Percentiles rank a stretch among this genome's conserved stretches.
Conservation (phyloP, 2,329 filamentous ascomycete species). For the Colletotrichum liaoningense region DNA sequence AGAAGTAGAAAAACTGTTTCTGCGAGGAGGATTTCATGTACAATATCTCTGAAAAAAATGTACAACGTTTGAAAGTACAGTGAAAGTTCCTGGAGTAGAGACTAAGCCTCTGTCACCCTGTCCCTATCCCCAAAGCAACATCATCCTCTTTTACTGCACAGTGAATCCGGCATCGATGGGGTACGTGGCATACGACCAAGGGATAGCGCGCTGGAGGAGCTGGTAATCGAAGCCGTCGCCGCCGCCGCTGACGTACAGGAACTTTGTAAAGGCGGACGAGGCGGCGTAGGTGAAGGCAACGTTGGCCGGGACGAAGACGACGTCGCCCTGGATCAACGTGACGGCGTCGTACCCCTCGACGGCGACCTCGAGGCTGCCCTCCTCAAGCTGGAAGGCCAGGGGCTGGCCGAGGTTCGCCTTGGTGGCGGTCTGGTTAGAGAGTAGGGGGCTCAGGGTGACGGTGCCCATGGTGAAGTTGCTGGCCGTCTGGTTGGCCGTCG, state of each 20-base stretch:
- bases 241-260: constrained; percentile 42
- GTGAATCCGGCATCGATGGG: constrained; percentile 16
- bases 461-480: constrained; percentile 56
- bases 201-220: constrained; percentile 29
- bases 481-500: constrained; percentile 51
- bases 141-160: neutral
- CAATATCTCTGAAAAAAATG: neutral
- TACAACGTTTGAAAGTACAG: neutral
- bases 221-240: constrained; percentile 40
- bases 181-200: constrained; percentile 18
- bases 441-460: constrained; percentile 47
- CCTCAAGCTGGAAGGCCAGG: constrained; percentile 42
- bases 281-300: constrained; percentile 40
- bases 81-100: neutral
- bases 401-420: constrained; percentile 5
- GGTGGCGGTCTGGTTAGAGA: constrained; percentile 19
- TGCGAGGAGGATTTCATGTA: neutral
- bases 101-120: too few species aligned
- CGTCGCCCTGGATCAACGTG: constrained; percentile 41
- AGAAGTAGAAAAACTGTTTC: constrained; percentile 12
- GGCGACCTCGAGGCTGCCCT: constrained; percentile 39
- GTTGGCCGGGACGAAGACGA: constrained; percentile 41
- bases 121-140: neutral
- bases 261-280: constrained; percentile 40
- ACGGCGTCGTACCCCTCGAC: constrained; percentile 39